Conservation (phyloP, 148 eudicot species). For the Heliamphora exappendiculata region DNA sequence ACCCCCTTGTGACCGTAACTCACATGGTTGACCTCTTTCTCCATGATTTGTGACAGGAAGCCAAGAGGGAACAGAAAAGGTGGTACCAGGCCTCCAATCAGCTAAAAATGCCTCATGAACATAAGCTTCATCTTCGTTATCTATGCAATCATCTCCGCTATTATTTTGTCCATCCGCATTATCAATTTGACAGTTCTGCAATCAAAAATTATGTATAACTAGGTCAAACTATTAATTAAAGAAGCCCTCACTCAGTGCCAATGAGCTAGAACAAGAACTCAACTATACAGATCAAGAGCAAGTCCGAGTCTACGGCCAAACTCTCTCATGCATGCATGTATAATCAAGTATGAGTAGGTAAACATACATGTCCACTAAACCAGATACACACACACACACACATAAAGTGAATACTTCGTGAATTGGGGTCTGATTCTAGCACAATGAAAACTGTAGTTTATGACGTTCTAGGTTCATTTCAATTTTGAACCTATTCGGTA, state of each 20-base stretch:
- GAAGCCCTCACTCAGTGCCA: background rate
- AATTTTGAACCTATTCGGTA: background rate
- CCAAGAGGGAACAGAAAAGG: conserved; percentile 21
- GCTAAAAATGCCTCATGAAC: conserved; percentile 95
- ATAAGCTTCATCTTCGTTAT: conserved; percentile 69
- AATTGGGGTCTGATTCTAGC: too few relatives aligned
- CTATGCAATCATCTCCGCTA: conserved; percentile 54
- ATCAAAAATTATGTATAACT: conserved; percentile 8
- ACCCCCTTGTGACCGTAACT: conserved; percentile 19
- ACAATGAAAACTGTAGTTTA: background rate
- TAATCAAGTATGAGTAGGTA: background rate
- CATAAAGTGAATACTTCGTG: too few relatives aligned
- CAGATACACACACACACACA: background rate
- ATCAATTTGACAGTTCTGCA: conserved; percentile 44
- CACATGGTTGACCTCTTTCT: conserved; percentile 17
- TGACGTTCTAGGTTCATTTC: background rate
- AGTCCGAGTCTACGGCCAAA: conserved; percentile 3
- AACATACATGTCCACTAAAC: background rate
- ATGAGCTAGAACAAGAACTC: background rate
- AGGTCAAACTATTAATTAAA: background rate
- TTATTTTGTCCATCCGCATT: conserved; percentile 43
- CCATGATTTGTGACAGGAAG: conserved; percentile 14
- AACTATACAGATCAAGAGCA: background rate
- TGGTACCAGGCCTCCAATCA: conserved; percentile 69
- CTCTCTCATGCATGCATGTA: background rate